A percentile compares a stretch with the other conserved stretches of the same genome.
phyloP scores from a whole-genome alignment of 2,329 filamentous ascomycete genomes.

The Aspergillus jensenii region DNA sequence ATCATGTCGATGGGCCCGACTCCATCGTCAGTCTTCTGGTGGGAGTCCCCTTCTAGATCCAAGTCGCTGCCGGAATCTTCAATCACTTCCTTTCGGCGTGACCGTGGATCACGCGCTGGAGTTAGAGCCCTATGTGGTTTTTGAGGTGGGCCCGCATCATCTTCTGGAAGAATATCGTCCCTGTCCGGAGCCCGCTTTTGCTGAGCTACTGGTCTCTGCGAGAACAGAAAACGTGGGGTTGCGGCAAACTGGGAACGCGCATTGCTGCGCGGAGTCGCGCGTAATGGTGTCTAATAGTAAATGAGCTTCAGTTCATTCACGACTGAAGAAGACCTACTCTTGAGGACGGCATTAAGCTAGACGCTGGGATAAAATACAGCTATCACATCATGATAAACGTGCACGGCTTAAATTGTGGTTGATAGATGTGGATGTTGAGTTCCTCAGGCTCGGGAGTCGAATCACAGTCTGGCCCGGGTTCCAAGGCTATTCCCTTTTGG shows the following conservation, averaged over 20 bases:
- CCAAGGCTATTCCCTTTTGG: no score
- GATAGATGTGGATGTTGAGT: background rate
- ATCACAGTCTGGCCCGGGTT: no score
- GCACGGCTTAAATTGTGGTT: background rate
- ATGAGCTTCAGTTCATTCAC: background rate
- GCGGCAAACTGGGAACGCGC: constrained; percentile 33
- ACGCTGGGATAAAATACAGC: background rate
- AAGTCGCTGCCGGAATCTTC: constrained; percentile 26
- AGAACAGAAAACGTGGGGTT: constrained; percentile 34
- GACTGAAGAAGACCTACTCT: constrained; percentile 6
- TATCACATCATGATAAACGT: background rate
- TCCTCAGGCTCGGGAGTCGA: no score
- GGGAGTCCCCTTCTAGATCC: background rate
- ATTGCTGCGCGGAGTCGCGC: constrained; percentile 24
- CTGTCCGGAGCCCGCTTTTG: constrained; percentile 6
- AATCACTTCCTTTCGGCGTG: constrained; percentile 21
- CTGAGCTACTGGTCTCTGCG: constrained; percentile 19
- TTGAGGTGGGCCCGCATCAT: background rate
- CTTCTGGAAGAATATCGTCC: constrained; percentile 15
- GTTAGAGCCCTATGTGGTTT: background rate
- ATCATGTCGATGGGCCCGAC: constrained; percentile 3
- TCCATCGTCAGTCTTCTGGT: background rate
- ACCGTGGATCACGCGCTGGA: background rate
- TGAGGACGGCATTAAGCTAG: constrained; percentile 17
- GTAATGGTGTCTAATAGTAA: constrained; percentile 26